Base-by-base conservation (phyloP, 257 asterid genomes). In the Salvia hispanica region DNA sequence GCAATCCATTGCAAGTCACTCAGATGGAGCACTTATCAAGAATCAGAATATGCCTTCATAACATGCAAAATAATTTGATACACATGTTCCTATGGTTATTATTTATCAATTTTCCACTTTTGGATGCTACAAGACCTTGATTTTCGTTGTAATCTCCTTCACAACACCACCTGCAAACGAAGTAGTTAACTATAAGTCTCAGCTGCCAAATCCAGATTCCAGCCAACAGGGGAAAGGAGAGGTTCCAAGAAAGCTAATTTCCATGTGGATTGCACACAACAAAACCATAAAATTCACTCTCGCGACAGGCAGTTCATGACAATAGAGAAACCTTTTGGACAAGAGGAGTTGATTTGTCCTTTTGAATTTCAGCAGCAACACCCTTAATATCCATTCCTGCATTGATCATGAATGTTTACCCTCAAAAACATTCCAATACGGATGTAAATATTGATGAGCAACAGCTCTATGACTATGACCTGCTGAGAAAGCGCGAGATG, bases 371-470 rank as follows among this genome's bases (percentile, higher is more conserved):
- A 57, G 95, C 92, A 77, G 85, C 98, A 82, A 92, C 91, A 66
- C 96, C 96, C 84, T 92, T 92, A 88, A 92, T 89, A 89, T 92
- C 98, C 98, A 92, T 88, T 62, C 96, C 98, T 92, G 97, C 98
- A 87, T 81, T 76, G 58, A 77, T 71, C 83, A 80, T 74, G 72
- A 80, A 74, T 58, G 74, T 80, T 77, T 74, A 81, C 82, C 83
- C 85, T 82, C 81, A 76, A 80, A 67, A 71, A 75, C 83, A 71
- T 70, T 42, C 56, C 73, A 18, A 18, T 18, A 18, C 21, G 21
- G 21, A 58, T 48, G 54, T 44, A 59, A 73, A 60, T 8, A 43
- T 7, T 1, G 2, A 28, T 14, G 8, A 55, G 21, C 4, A 43
- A 58, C 39, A 36, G 44, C 72, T 66, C 11, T 21, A 52, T 74